Conservation (phyloP, 768 basidiomycete genomes). For the Tulasnella sp. region DNA sequence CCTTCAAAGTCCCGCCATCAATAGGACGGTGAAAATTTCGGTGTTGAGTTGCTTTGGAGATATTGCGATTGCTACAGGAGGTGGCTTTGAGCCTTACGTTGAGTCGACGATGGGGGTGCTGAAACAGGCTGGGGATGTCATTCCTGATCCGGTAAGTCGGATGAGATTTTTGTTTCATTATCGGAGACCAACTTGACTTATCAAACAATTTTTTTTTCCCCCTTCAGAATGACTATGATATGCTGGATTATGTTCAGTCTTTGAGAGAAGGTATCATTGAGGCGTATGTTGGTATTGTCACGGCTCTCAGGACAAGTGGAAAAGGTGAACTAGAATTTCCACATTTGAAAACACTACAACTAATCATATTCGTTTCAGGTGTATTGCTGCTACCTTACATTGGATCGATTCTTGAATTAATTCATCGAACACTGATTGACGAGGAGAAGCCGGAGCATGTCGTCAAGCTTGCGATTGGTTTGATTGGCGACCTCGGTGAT, state of each 20-base stretch:
- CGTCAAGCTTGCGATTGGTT: conserved; percentile 62
- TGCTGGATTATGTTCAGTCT: conserved; percentile 81
- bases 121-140: conserved; percentile 75
- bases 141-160: conserved; percentile 66
- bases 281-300: conserved; percentile 90
- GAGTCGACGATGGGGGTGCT: conserved; percentile 84
- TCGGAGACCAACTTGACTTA: neutral
- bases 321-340: conserved; percentile 41
- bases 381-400: conserved; percentile 55
- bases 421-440: conserved; percentile 60
- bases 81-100: conserved; percentile 76
- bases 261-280: conserved; percentile 93
- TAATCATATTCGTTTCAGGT: conserved; percentile 27
- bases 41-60: conserved; percentile 94
- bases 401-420: conserved; percentile 61
- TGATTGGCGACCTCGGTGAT: conserved; percentile 88
- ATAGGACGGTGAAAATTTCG: conserved; percentile 92
- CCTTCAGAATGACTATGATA: conserved; percentile 63
- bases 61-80: conserved; percentile 83
- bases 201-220: neutral
- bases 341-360: neutral
- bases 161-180: neutral
- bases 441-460: conserved; percentile 76
- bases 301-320: conserved; percentile 72
- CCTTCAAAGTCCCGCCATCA: conserved; percentile 77